phyloP scores from a whole-genome alignment of 2,329 filamentous ascomycete species.

The Lizonia empirigonia region DNA sequence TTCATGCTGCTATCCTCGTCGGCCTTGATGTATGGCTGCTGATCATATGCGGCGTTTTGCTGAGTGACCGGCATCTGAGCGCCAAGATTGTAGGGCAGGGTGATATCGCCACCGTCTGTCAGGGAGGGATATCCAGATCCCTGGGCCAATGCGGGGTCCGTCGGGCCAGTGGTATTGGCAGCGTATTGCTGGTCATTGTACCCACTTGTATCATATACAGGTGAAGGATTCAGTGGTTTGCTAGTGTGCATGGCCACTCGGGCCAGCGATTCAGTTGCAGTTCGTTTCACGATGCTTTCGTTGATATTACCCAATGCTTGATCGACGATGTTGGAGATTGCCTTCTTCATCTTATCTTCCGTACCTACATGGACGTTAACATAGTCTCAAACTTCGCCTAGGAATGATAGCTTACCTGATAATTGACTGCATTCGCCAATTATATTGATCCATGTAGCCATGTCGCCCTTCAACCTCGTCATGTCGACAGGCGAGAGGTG shows the following conservation, averaged over 20 bases:
- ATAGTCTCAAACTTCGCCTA: not conserved
- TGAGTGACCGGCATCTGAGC: slow-evolving; percentile 29
- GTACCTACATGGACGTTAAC: slow-evolving; percentile 46
- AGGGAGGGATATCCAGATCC: slow-evolving; percentile 30
- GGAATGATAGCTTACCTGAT: slow-evolving; percentile 60
- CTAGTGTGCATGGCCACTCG: slow-evolving; percentile 44
- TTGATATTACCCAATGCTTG: slow-evolving; percentile 56
- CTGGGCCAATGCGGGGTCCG: slow-evolving; percentile 32
- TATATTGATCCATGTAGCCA: slow-evolving; percentile 71
- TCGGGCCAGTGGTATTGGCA: slow-evolving; percentile 19
- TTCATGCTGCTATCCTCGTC: slow-evolving; percentile 37
- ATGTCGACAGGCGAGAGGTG: slow-evolving; percentile 65
- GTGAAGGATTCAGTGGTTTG: slow-evolving; percentile 24
- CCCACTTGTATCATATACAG: slow-evolving; percentile 30
- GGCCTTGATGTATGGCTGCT: slow-evolving; percentile 33
- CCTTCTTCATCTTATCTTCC: slow-evolving; percentile 54
- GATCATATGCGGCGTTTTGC: slow-evolving; percentile 33
- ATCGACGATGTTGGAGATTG: slow-evolving; percentile 57
- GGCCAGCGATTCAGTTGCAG: slow-evolving; percentile 52
- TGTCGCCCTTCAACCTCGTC: slow-evolving; percentile 66
- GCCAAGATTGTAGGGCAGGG: slow-evolving; percentile 37
- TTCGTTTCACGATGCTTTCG: slow-evolving; percentile 51
- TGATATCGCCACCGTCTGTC: slow-evolving; percentile 8
- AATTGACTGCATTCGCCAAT: slow-evolving; percentile 69
- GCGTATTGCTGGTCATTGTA: slow-evolving; percentile 35